Base-by-base conservation (phyloP, 2,329 filamentous ascomycete species). In the Hymenoscyphus linearis region DNA sequence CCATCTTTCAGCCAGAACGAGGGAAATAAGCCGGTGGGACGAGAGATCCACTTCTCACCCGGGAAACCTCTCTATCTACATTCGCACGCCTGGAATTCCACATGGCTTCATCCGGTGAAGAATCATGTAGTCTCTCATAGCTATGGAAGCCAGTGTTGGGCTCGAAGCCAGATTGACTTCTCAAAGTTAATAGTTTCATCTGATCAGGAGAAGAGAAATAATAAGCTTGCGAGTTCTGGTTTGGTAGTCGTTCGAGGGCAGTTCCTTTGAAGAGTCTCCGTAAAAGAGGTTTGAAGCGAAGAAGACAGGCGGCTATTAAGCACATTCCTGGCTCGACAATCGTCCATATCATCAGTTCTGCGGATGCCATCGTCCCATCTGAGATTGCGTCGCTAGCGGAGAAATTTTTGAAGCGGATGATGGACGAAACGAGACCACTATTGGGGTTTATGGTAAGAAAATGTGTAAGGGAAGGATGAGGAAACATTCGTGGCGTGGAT, bases 291-390 rank as follows among this genome's bases (percentile, higher is more conserved):
- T 47, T 36, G 14, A 59, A 47, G 27, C 57, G n/a, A 16, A 52
- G n/a, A 25, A 60, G 31, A 52, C 58, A 60, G 4, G 58, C 58
- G 9, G 58, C 58, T 16, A 60, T 56, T 22, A 60, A 26, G 52
- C 52, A 60, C 52, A 56, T 60, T 31, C 52, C 58, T 2, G 58
- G 52, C 25, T 60, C 58, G 14, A 60, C 25, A 12, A 55, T 25
- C 3, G 58, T 60, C 58, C 58, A 60, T 14, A 60, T 60, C 52
- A 60, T 56, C 9, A 56, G 58, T n/a, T 47, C 27, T 13, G 52
- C 53, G 4, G 58, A 55, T 13, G 58, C 50, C 34, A 54, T 52
- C 6, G 53, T 36, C 4, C 34, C 35, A 36, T 60, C 58, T 13
- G 53, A 36, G 6, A 50, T 26, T 14, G 53, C 35, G 18, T 60